Percentiles rank a stretch among this genome's conserved stretches.
Conservation (phyloP, 768 basidiomycete genomes). For the Podaxis sp. region DNA sequence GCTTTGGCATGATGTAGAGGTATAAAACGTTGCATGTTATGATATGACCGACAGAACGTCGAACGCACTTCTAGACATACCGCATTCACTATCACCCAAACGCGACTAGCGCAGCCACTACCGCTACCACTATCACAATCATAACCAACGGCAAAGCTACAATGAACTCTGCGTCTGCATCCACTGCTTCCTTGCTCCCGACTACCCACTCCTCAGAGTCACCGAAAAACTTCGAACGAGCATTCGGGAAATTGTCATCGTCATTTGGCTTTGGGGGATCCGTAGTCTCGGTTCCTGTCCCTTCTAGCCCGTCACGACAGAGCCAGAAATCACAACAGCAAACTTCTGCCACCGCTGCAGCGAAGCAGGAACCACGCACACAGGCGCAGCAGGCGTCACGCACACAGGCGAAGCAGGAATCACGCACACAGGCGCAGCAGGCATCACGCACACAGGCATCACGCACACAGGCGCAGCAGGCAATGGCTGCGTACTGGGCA, state of each 20-base stretch:
- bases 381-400: background rate
- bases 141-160: background rate
- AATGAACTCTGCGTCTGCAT: conserved; percentile 5
- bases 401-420: background rate
- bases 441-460: background rate
- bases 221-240: conserved; percentile 5
- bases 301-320: background rate
- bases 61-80: background rate
- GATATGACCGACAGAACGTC: background rate
- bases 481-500: conserved; percentile 11
- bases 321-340: background rate
- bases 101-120: background rate
- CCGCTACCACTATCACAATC: background rate
- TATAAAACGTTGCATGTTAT: background rate
- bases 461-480: conserved; percentile 1
- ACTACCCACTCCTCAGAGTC: background rate
- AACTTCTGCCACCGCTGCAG: background rate
- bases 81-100: background rate
- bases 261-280: conserved; percentile 8
- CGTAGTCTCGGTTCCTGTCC: background rate
- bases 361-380: background rate
- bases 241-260: conserved; percentile 10
- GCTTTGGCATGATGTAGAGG: background rate
- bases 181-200: conserved; percentile 8
- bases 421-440: conserved; percentile 2